A percentile compares a stretch with the other conserved stretches of the same genome.
These are phyloP conservation scores for Akanthomyces lecanii DNA, from an alignment of 2,329 filamentous ascomycete species.

Conservation along the genomic window DNA sequence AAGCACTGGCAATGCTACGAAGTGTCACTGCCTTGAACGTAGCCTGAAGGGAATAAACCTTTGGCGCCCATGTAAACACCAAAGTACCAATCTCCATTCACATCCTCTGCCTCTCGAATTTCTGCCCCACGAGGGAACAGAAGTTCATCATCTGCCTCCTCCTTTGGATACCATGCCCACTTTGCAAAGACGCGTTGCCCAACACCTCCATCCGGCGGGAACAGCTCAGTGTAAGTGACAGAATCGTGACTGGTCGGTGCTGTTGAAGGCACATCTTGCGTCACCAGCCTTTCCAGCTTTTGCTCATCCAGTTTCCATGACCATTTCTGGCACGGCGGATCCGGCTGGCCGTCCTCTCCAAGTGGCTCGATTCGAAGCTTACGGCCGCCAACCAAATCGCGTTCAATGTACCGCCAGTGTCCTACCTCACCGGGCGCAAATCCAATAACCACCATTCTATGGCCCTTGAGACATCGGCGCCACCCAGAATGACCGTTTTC, in stretches of 20 bases:
- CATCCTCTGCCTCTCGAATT: conserved; percentile 76
- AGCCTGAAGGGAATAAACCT: conserved; percentile 76
- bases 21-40: conserved; percentile 53
- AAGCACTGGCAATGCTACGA: conserved; percentile 2
- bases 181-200: conserved; percentile 60
- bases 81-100: conserved; percentile 88
- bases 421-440: conserved; percentile 67
- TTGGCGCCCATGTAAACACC: conserved; percentile 78
- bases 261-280: conserved; percentile 45
- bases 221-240: conserved; percentile 33
- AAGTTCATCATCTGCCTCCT: conserved; percentile 66
- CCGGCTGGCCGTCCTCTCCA: conserved; percentile 30
- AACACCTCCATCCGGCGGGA: conserved; percentile 72
- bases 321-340: conserved; percentile 44
- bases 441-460: conserved; percentile 78
- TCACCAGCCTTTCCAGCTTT: conserved; percentile 44
- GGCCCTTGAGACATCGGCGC: conserved; percentile 74
- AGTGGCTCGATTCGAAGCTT: conserved; percentile 59
- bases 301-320: conserved; percentile 44
- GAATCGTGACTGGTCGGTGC: conserved; percentile 33
- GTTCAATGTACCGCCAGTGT: conserved; percentile 62
- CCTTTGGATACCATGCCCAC: conserved; percentile 75
- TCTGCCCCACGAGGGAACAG: conserved; percentile 80
- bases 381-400: conserved; percentile 73
- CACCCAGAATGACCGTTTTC: conserved; percentile 79